These are phyloP conservation scores for Microbotryomycetes sp. DNA, from an alignment of 1,284 basidiomycete species.

Conservation along the genomic window DNA sequence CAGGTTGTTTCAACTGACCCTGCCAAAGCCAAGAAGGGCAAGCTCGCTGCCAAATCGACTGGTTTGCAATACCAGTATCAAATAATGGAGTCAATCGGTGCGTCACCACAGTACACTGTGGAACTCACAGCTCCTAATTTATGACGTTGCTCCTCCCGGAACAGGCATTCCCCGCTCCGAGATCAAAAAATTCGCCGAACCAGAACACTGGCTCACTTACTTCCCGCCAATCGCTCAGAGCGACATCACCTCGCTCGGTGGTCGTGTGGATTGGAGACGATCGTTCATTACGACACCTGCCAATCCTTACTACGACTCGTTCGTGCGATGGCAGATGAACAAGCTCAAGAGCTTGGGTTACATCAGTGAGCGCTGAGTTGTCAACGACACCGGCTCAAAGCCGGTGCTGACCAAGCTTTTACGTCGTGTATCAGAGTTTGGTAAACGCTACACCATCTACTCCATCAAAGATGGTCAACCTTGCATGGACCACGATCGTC, in stretches of 20 bases:
- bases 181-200: slow-evolving; percentile 94
- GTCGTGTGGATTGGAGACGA: slow-evolving; percentile 95
- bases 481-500: slow-evolving; percentile 99
- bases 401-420: slow-evolving; percentile 36
- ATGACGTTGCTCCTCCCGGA: not conserved
- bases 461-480: slow-evolving; percentile 99
- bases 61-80: slow-evolving; percentile 97
- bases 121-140: not conserved
- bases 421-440: slow-evolving; percentile 56
- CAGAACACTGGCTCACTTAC: slow-evolving; percentile 83
- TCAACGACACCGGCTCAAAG: not conserved
- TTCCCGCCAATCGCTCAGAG: slow-evolving; percentile 92
- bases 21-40: slow-evolving; percentile 89
- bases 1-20: slow-evolving; percentile 43
- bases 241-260: slow-evolving; percentile 81
- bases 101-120: not conserved
- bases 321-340: slow-evolving; percentile 98
- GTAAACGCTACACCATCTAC: slow-evolving; percentile 97
- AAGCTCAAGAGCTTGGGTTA: slow-evolving; percentile 77
- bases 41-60: slow-evolving; percentile 85
- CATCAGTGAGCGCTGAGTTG: slow-evolving; percentile 53
- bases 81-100: slow-evolving; percentile 87
- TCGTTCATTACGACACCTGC: slow-evolving; percentile 90
- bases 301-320: slow-evolving; percentile 96
- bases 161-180: slow-evolving; percentile 67